Conservation (phyloP, 768 basidiomycete species). For the Suillus variegatus region DNA sequence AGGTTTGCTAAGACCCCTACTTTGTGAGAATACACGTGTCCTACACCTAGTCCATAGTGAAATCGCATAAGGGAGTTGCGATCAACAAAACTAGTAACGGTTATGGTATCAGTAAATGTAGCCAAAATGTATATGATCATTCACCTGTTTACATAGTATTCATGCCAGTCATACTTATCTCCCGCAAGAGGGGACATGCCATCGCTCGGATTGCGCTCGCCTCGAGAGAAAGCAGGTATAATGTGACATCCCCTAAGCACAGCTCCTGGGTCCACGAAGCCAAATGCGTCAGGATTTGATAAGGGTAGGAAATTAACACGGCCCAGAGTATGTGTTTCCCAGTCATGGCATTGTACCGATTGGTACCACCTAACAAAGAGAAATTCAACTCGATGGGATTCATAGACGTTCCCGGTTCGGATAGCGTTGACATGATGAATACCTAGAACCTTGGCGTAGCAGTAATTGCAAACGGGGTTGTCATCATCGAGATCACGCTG, state of each 20-base stretch:
- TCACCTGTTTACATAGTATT: slow-evolving; percentile 28
- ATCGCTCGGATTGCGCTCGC: slow-evolving; percentile 7
- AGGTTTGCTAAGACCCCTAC: background rate
- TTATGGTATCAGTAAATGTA: background rate
- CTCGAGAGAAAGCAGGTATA: slow-evolving; percentile 32
- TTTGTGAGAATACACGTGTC: slow-evolving; percentile 6
- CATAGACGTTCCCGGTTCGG: no score
- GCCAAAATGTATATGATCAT: background rate
- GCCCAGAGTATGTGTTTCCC: no score
- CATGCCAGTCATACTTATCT: slow-evolving; percentile 15
- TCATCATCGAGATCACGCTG: no score
- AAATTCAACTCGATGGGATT: no score
- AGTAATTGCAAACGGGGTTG: no score
- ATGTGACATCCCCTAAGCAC: slow-evolving; percentile 33
- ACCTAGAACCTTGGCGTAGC: no score
- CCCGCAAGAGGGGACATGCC: slow-evolving; percentile 2
- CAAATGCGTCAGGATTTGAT: slow-evolving; percentile 23
- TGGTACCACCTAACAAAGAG: no score
- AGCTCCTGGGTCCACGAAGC: slow-evolving; percentile 34
- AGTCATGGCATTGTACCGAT: no score
- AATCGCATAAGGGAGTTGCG: slow-evolving; percentile 1
- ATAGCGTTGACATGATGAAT: no score
- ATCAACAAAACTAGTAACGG: slow-evolving; percentile 5
- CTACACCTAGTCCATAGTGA: slow-evolving; percentile 3
- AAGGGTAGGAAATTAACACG: no score